Percentiles rank a stretch among this genome's conserved stretches.
These are phyloP conservation scores for Piromyces sp. DNA, from an alignment of 192 early-diverging fungal species.

Conservation along the genomic window DNA sequence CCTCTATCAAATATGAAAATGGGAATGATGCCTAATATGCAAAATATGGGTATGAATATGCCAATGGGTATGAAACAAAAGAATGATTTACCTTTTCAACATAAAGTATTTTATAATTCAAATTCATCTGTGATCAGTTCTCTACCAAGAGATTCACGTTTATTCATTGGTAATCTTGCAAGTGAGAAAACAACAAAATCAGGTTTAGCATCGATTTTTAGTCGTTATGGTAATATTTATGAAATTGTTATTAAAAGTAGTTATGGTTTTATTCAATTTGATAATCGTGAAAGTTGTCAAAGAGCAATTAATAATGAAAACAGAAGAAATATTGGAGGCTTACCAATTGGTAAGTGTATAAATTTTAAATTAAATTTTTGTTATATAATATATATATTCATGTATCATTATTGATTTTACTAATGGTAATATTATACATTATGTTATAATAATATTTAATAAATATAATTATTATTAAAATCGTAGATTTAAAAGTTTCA, in stretches of 20 bases:
- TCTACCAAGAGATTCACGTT: constrained; percentile 12
- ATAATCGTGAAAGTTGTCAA: constrained; percentile 14
- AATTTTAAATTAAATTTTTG: too few relatives aligned
- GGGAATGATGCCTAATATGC: not conserved
- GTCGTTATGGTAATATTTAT: constrained; percentile 29
- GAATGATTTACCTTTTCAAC: not conserved
- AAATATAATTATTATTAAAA: too few relatives aligned
- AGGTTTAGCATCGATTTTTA: constrained; percentile 30
- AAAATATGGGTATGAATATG: not conserved
- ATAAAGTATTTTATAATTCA: not conserved
- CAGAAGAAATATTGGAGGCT: constrained; percentile 17
- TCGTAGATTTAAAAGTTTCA: not conserved
- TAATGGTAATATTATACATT: too few relatives aligned
- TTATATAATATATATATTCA: too few relatives aligned
- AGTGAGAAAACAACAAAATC: constrained; percentile 16
- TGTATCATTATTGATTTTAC: too few relatives aligned
- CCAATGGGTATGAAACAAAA: not conserved
- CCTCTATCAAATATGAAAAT: not conserved
- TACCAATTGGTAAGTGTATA: constrained; percentile 2
- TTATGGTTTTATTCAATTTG: constrained; percentile 36
- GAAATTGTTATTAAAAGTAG: constrained; percentile 24
- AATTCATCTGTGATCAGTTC: not conserved
- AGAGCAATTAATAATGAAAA: constrained; percentile 20
- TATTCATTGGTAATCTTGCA: constrained; percentile 33
- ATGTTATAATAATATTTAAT: too few relatives aligned